Evolutionary conservation across 345 rosid species (phyloP).

Genomic region (Odontarrhena argentea): DNA sequence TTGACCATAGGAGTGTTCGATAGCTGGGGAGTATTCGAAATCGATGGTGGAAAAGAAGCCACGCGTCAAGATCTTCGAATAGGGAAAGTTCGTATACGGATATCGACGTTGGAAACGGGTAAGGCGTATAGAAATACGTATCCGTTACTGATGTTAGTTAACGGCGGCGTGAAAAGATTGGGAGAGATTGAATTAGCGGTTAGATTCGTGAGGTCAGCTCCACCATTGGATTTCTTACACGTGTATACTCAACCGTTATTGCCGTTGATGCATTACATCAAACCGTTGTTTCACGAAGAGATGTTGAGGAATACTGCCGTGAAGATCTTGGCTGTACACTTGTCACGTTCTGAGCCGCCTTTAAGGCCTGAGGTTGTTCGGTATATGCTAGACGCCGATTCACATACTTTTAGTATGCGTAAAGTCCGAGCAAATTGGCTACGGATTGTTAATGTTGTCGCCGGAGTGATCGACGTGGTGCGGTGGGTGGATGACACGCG

Average conservation of each 20-base stretch:
- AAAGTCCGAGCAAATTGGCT: conserved; percentile 80
- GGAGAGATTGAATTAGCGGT: conserved; percentile 81
- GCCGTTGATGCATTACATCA: conserved; percentile 80
- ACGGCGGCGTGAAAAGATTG: conserved; percentile 62
- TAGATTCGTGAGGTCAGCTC: conserved; percentile 64
- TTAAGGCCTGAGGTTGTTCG: conserved; percentile 62
- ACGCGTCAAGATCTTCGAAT: conserved; percentile 64
- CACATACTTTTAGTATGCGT: conserved; percentile 75
- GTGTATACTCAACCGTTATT: conserved; percentile 75
- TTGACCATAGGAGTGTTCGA: conserved; percentile 77
- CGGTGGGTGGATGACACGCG: conserved; percentile 89
- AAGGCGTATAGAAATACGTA: conserved; percentile 64
- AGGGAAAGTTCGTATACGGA: conserved; percentile 75
- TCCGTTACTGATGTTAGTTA: conserved; percentile 60
- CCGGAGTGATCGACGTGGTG: conserved; percentile 54
- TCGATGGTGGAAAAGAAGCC: conserved; percentile 46
- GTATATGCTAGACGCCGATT: conserved; percentile 74
- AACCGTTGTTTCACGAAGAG: conserved; percentile 57
- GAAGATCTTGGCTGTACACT: conserved; percentile 60
- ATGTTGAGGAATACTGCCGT: conserved; percentile 52
- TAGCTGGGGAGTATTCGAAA: conserved; percentile 57
- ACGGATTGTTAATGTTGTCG: conserved; percentile 64
- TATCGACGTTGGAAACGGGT: conserved; percentile 68
- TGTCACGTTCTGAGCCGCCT: conserved; percentile 84
- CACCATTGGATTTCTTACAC: conserved; percentile 74